Evolutionary conservation across 352 stramenopile genomes (phyloP), one percentile per base, ranked within the genome.

Genomic region (Aphanomyces cochlioides): DNA sequence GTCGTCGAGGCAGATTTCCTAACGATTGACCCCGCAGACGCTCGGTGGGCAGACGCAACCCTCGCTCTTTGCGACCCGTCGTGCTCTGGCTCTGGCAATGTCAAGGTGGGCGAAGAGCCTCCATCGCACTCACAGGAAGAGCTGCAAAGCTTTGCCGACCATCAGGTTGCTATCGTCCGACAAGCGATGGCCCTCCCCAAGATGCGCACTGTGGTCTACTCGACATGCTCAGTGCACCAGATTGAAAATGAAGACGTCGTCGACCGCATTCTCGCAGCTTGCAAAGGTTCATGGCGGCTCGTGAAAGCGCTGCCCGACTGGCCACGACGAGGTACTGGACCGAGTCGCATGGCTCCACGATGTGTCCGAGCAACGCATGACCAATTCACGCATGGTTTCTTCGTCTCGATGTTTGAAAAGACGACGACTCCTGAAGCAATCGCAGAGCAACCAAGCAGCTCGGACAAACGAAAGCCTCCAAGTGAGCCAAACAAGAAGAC

Each of bases 211-310:
- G 89, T 99, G 54, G 92, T 96, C 19, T 99, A 99, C 79, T 98
- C 95, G 21, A 99, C 96, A 39, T 99, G 96, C 78, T 98, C 93
- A 12, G 83, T 98, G 47, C 96, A 98, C 77, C 81, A 92, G 53
- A 88, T 96, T 72, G 96, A 99, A 76, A 98, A 99, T 76, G 96
- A 99, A 80, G 80, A 85, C 50, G 96, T 99, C 13, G 95, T 99
- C 28, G 72, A 77, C 34, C 80, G 85, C 8, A 92, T 95, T n/a
- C 77, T 99, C 40, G 72, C 75, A 38, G 89, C 84, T 17, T 80
- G 1, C 76, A 85, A 67, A 90, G 90, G 63, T 41, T 68, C 50
- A 19, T 47, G 36, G 77, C 79, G 3, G 8, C 64, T 70, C 21
- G 64, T 59, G 77, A 77, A 79, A 10, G 87, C 84, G 37, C 76